These are phyloP conservation scores for Populus nigra DNA, from an alignment of 345 rosid species.

Conservation along the genomic window DNA sequence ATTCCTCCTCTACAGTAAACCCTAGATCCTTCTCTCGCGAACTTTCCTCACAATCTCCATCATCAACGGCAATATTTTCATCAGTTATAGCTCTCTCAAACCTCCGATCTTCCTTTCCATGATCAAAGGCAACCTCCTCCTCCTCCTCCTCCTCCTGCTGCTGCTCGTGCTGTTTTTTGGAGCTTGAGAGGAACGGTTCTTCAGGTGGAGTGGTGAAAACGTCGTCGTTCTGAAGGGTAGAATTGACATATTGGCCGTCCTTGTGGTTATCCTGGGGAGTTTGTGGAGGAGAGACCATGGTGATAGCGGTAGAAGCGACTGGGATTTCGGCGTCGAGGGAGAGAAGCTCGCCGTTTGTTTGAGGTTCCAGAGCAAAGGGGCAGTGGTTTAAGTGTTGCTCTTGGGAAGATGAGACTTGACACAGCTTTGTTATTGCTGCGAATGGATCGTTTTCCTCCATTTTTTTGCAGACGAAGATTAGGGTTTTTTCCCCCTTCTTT, in stretches of 20 bases:
- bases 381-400: conserved; percentile 16
- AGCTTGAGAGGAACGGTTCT: conserved; percentile 8
- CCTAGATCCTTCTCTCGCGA: conserved; percentile 36
- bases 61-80: conserved; percentile 1
- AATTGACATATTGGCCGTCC: not conserved
- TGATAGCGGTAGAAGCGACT: conserved; percentile 31
- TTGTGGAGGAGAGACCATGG: conserved; percentile 38
- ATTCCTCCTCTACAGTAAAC: conserved; percentile 26
- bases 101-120: not conserved
- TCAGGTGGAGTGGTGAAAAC: conserved; percentile 28
- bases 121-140: not conserved
- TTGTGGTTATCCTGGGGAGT: conserved; percentile 4
- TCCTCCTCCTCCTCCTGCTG: not conserved
- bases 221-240: conserved; percentile 2
- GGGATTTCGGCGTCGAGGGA: conserved; percentile 12
- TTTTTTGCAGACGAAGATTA: not conserved
- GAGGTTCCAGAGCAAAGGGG: conserved; percentile 18
- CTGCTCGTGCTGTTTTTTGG: conserved; percentile 1
- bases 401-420: conserved; percentile 29
- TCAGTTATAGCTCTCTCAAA: not conserved
- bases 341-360: not conserved
- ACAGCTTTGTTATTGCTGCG: conserved; percentile 18
- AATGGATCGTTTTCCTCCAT: conserved; percentile 25
- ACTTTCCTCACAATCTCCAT: not conserved
- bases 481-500: not conserved